phyloP scores from a whole-genome alignment of 2,329 filamentous ascomycete species.

The Aspergillus calidoustus region DNA sequence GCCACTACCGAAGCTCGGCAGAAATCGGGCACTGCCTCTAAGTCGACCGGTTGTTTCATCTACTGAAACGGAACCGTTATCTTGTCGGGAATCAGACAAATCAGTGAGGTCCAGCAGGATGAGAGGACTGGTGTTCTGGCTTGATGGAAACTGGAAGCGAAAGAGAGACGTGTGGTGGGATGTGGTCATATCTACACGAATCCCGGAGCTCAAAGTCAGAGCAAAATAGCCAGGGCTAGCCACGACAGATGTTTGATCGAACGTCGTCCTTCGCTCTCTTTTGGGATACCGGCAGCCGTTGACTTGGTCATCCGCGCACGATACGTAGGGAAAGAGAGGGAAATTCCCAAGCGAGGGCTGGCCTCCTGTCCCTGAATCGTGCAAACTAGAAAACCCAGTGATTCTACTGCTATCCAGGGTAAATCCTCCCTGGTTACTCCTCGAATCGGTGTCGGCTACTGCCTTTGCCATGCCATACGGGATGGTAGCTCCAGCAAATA shows the following conservation, averaged over 20 bases:
- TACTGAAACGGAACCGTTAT: conserved; percentile 64
- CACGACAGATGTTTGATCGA: conserved; percentile 57
- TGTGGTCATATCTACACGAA: conserved; percentile 69
- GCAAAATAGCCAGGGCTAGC: conserved; percentile 69
- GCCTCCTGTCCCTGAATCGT: conserved; percentile 56
- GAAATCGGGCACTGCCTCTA: conserved; percentile 64
- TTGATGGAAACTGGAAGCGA: conserved; percentile 63
- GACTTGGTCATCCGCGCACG: conserved; percentile 64
- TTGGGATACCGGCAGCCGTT: conserved; percentile 67
- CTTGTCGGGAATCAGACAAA: conserved; percentile 62
- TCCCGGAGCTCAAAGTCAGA: conserved; percentile 61
- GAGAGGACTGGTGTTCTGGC: conserved; percentile 53
- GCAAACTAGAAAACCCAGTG: conserved; percentile 57
- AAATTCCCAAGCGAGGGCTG: conserved; percentile 73
- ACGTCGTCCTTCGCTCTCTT: conserved; percentile 52
- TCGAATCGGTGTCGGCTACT: conserved; percentile 58
- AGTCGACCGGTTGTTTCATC: conserved; percentile 63
- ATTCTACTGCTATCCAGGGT: conserved; percentile 56
- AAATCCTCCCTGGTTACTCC: conserved; percentile 60
- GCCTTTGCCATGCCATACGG: conserved; percentile 62
- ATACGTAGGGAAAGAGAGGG: conserved; percentile 68
- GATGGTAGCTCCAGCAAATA: conserved; percentile 60
- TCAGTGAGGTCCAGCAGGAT: conserved; percentile 69
- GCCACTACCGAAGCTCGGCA: conserved; percentile 68
- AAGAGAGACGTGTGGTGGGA: conserved; percentile 68